Percentiles rank a stretch among this genome's conserved stretches.
Evolutionary conservation across 2,329 filamentous ascomycete genomes (phyloP).

Genomic region (Nannizziopsis barbatae): DNA sequence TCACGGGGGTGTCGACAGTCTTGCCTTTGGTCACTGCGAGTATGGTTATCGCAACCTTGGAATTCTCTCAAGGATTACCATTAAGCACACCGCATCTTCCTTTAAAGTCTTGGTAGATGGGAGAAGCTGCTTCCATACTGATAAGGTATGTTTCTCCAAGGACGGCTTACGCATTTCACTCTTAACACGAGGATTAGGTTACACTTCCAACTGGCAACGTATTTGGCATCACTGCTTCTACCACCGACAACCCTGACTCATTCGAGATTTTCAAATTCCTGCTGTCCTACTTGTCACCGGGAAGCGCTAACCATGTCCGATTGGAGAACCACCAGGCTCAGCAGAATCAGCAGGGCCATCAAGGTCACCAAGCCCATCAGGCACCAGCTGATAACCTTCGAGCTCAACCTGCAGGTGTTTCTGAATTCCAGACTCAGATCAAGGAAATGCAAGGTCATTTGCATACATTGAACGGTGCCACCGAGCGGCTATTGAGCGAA

Average conservation of each 20-base stretch:
- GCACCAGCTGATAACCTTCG: constrained; percentile 23
- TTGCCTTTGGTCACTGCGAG: constrained; percentile 88
- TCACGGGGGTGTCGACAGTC: constrained; percentile 64
- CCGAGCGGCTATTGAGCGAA: constrained; percentile 45
- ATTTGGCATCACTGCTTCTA: constrained; percentile 78
- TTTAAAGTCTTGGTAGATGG: constrained; percentile 77
- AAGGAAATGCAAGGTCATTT: constrained; percentile 75
- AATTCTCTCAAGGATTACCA: constrained; percentile 64
- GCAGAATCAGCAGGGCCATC: constrained; percentile 9
- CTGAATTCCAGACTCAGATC: constrained; percentile 47
- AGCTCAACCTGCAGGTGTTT: not conserved
- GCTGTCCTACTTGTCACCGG: constrained; percentile 46
- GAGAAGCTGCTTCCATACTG: constrained; percentile 68
- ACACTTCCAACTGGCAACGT: constrained; percentile 67
- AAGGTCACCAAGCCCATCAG: constrained; percentile 16
- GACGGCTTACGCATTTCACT: not conserved
- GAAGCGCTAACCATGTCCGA: constrained; percentile 21
- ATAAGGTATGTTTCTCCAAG: constrained; percentile 38
- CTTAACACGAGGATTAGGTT: constrained; percentile 40
- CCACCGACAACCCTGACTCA: constrained; percentile 82
- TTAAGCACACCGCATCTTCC: constrained; percentile 53
- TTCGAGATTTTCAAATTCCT: constrained; percentile 87
- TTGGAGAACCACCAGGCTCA: constrained; percentile 4
- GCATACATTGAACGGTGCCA: constrained; percentile 50
- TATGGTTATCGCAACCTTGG: constrained; percentile 88